Evolutionary conservation across 2,329 filamentous ascomycete species (phyloP).

Genomic region (Talaromyces rugulosus): DNA sequence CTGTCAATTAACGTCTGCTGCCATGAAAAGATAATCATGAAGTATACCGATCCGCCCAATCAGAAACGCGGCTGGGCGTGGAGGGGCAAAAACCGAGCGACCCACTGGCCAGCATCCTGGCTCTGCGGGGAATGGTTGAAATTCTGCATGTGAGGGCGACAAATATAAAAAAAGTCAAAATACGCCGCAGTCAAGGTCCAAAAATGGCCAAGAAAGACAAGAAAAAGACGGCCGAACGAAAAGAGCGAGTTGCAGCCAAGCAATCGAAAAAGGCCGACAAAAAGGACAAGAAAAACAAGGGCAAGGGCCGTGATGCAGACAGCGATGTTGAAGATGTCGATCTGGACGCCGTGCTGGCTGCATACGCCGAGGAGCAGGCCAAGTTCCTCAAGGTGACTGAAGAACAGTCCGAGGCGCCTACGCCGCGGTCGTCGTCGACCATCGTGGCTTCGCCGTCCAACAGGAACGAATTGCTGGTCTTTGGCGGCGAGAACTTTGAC

Average conservation of each 20-base stretch:
- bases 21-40: background rate
- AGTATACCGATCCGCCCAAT: constrained; percentile 9
- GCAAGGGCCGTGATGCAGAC: constrained; percentile 63
- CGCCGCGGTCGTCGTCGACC: constrained; percentile 72
- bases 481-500: constrained; percentile 95
- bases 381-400: constrained; percentile 93
- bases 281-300: constrained; percentile 75
- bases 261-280: constrained; percentile 75
- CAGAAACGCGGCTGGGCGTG: background rate
- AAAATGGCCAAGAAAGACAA: constrained; percentile 51
- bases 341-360: constrained; percentile 85
- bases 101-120: background rate
- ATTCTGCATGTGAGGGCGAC: background rate
- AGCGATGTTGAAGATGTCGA: constrained; percentile 91
- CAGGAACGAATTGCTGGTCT: constrained; percentile 81
- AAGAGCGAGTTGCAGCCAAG: constrained; percentile 61
- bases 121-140: constrained; percentile 3
- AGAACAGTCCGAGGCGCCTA: constrained; percentile 65
- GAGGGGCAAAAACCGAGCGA: constrained; percentile 7
- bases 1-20: background rate
- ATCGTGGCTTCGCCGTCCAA: constrained; percentile 82
- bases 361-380: constrained; percentile 90
- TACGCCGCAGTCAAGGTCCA: background rate
- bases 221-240: constrained; percentile 55
- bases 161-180: background rate